Conservation (phyloP, 192 early-diverging fungal genomes). For the Rhizophagus prolifer region DNA sequence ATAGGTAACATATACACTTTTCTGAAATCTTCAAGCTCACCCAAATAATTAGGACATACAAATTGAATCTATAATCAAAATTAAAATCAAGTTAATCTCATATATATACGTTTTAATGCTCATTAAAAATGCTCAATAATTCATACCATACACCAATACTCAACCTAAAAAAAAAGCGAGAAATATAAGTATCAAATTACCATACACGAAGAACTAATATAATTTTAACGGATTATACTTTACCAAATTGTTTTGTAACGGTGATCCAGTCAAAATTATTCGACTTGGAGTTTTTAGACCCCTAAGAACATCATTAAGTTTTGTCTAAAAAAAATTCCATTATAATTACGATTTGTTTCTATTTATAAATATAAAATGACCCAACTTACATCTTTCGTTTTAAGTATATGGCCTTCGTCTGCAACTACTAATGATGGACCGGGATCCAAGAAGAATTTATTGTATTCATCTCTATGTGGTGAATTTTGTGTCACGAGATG, state of each 20-base stretch:
- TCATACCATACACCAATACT: constrained; percentile 18
- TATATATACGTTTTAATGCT: not conserved
- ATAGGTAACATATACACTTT: constrained; percentile 62
- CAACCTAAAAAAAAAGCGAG: not conserved
- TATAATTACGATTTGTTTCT: not conserved
- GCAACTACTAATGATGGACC: constrained; percentile 73
- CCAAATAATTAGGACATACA: constrained; percentile 62
- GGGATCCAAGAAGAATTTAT: constrained; percentile 49
- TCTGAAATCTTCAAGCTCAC: constrained; percentile 54
- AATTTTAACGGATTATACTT: not conserved
- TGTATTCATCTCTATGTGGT: constrained; percentile 18
- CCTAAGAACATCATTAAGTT: constrained; percentile 31
- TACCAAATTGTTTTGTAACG: constrained; percentile 77
- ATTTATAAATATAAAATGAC: not conserved
- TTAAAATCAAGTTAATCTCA: not conserved
- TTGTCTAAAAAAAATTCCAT: constrained; percentile 30
- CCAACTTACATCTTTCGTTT: constrained; percentile 45
- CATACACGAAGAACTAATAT: not conserved
- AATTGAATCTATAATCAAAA: constrained; percentile 79
- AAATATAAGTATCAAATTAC: not conserved
- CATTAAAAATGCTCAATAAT: not conserved
- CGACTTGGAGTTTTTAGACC: constrained; percentile 56
- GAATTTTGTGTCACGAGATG: constrained; percentile 29
- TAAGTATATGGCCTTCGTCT: constrained; percentile 84
- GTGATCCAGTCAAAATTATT: constrained; percentile 79